Evolutionary conservation across 2,329 filamentous ascomycete species (phyloP).

Genomic region (Cytospora paraplurivora): DNA sequence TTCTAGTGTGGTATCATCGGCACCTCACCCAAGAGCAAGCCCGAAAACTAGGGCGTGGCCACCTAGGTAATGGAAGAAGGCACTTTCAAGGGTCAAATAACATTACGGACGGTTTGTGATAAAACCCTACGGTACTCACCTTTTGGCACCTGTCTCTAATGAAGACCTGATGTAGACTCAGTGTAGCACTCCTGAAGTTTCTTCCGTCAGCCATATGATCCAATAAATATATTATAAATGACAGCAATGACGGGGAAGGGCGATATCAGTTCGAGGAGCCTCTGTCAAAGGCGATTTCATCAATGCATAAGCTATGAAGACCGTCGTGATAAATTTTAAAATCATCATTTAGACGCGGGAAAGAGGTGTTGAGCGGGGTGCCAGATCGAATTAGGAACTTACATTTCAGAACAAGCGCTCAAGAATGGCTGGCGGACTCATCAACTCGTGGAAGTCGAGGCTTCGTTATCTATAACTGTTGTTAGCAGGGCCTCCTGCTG

Average conservation of each 20-base stretch:
- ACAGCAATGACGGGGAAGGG: slow-evolving; percentile 9
- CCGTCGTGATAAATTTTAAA: slow-evolving; percentile 76
- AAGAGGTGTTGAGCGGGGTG: background rate
- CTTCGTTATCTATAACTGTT: slow-evolving; percentile 29
- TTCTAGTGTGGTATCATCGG: too few species aligned
- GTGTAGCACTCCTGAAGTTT: slow-evolving; percentile 5
- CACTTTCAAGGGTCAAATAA: too few species aligned
- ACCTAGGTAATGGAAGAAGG: too few species aligned
- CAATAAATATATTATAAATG: background rate
- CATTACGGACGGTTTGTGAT: too few species aligned
- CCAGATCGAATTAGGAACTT: background rate
- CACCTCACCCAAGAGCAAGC: too few species aligned
- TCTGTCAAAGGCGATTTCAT: slow-evolving; percentile 79
- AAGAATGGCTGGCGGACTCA: background rate
- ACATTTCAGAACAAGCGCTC: background rate
- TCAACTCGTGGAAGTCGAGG: too few species aligned
- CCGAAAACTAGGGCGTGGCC: too few species aligned
- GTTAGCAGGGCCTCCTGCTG: slow-evolving; percentile 35
- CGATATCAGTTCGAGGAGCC: slow-evolving; percentile 51
- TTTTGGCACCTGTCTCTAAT: background rate
- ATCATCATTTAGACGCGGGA: slow-evolving; percentile 63
- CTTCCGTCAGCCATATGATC: slow-evolving; percentile 18
- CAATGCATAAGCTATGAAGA: slow-evolving; percentile 81
- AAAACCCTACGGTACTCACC: background rate
- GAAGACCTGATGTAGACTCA: background rate